Base-by-base conservation (phyloP, 1,284 basidiomycete genomes). In the Microbotryum saponariae region DNA sequence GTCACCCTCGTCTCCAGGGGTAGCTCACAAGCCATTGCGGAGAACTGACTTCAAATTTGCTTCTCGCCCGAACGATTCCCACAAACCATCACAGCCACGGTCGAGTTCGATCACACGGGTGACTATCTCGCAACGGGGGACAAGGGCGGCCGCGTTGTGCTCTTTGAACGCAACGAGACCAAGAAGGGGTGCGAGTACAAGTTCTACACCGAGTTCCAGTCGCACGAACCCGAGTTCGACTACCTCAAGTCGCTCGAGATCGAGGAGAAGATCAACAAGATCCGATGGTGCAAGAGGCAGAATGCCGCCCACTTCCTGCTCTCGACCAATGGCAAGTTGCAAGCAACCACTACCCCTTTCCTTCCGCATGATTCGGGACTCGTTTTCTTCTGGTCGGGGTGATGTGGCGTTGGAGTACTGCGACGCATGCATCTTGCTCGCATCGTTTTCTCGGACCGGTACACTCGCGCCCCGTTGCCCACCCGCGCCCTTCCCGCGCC, bases 141-240 rank as follows among this genome's bases (percentile, higher is more conserved):
- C 82, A 99, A 99, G 80, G 96, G 91, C 65, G 96, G 96, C 61
- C 87, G 96, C 67, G 96, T 99, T 63, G 96, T 99, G 65, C 82
- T 99, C 66, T 99, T 99, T 76, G 94, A 99, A 80, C 85, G 96
- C 60, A 97, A 97, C 78, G 93, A 97, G 81, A 85, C 63, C 89
- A 98, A 98, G 88, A 97, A 97, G 78, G 92, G 92, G 65, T 99
- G 96, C 81, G 96, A 99, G 79, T 98, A 99, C 85, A 97, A 97
- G 78, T 99, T 98, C 78, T 97, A 98, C 78, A 98, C 96, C 64
- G 96, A 99, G 78, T 96, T 98, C 76, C 96, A 99, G 81, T 96
- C 91, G 51, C 96, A 99, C 77, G 96, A 99, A 77, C 96, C 96
- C 62, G 96, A 99, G 77, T 99, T 99, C 77, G 96, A 99, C 81